Base-by-base conservation (phyloP, 2,329 filamentous ascomycete genomes). In the Trichoderma koningiopsis region DNA sequence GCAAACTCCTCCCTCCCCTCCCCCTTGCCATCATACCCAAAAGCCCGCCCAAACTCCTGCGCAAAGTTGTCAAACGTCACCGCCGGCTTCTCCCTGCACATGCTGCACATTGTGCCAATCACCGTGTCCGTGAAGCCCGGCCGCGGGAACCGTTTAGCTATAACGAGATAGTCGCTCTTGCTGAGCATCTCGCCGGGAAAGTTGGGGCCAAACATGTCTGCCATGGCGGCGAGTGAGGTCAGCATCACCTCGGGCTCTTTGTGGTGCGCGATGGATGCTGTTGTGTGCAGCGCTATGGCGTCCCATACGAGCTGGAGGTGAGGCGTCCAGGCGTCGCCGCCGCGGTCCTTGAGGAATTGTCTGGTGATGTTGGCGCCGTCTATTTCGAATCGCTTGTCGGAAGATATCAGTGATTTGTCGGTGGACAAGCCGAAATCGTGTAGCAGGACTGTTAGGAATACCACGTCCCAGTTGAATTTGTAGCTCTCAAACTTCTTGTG, bases 251-350 rank as follows among this genome's bases (percentile, higher is more conserved):
- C 58, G n/a, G 58, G 58, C 19, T 61, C 58, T 8, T 37, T 27
- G 14, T 55, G 16, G 4, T 47, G 47, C 6, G 5, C 14, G 10
- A 64, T 35, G 1, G 19, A 35, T 22, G 27, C 27, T 10, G 29
- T 24, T 14, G 61, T 64, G 27, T 64, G 61, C 5, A 64, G 29
- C n/a, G 61, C 61, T 37, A 64, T 64, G 27, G 61, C 61, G 13
- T 64, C 55, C 61, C 61, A 64, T 6, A 35, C 33, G 5, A 24
- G 43, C 14, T 55, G 52, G 4, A 64, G n/a, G 13, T 55, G 16
- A 2, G 27, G 1, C 10, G 29, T n/a, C 11, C 24, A 13, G n/a
- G 47, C 29, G 10, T 10, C 31, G 19, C 35, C 61, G 5, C 37
- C 13, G 8, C 52, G 33, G 22, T 10, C 33, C 14, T 49, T 47